These are phyloP conservation scores for Microcera coccophila DNA, from an alignment of 2,329 filamentous ascomycete genomes.

Conservation along the genomic window DNA sequence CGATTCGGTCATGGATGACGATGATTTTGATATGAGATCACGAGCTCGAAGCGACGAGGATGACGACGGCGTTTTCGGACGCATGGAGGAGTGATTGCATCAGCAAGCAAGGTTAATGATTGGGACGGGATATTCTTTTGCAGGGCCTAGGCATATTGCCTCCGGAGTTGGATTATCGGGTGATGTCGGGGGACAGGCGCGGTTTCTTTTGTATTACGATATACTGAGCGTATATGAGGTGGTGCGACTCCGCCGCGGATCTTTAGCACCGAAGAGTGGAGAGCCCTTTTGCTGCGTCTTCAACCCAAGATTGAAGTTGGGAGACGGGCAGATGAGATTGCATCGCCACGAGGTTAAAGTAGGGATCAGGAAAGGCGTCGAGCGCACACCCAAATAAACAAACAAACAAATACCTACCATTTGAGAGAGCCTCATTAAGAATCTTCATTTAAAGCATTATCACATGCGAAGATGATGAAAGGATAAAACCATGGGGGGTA, in stretches of 20 bases:
- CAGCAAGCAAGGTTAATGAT: conserved; percentile 24
- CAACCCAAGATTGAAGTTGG: conserved; percentile 9
- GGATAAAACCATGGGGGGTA: neutral
- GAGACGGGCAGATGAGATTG: conserved; percentile 34
- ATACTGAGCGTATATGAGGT: conserved; percentile 45
- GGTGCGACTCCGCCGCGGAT: conserved; percentile 60
- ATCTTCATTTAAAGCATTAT: conserved; percentile 1
- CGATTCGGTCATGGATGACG: conserved; percentile 62
- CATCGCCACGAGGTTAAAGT: conserved; percentile 69
- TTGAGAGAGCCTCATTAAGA: conserved; percentile 31
- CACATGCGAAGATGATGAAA: neutral
- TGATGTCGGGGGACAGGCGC: conserved; percentile 32
- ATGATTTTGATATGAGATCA: conserved; percentile 59
- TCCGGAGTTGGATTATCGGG: conserved; percentile 33
- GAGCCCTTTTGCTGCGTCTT: conserved; percentile 33
- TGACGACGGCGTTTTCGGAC: conserved; percentile 91
- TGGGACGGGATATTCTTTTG: conserved; percentile 22
- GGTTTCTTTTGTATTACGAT: conserved; percentile 49
- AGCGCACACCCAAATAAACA: conserved; percentile 50
- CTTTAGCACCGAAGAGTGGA: conserved; percentile 67
- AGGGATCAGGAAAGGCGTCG: conserved; percentile 60
- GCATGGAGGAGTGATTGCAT: conserved; percentile 77
- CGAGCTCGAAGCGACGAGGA: conserved; percentile 76
- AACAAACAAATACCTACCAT: conserved; percentile 33
- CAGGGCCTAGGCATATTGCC: conserved; percentile 29